phyloP scores from a whole-genome alignment of 2,329 filamentous ascomycete genomes.

The Epichloe typhina region DNA sequence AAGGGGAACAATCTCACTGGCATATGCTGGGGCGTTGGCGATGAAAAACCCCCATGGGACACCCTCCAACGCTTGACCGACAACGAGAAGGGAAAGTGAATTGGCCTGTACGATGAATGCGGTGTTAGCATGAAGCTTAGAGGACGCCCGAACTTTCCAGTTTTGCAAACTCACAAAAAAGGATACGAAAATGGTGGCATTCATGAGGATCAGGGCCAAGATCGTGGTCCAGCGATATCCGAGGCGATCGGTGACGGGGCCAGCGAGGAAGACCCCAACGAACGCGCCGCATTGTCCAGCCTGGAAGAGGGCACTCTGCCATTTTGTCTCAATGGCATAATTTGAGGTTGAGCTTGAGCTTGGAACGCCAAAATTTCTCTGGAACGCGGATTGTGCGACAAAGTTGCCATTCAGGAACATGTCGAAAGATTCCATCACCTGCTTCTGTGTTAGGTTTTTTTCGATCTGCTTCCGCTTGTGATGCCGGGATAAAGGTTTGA shows the following conservation, averaged over 20 bases:
- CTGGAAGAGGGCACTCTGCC: slow-evolving; percentile 25
- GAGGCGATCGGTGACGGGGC: slow-evolving; percentile 23
- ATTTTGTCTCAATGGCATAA: slow-evolving; percentile 24
- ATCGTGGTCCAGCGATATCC: slow-evolving; percentile 26
- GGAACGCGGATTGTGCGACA: slow-evolving; percentile 27
- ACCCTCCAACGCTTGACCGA: slow-evolving; percentile 43
- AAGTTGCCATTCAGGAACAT: slow-evolving; percentile 35
- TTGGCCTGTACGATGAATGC: slow-evolving; percentile 6
- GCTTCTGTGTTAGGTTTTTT: neutral
- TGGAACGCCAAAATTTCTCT: slow-evolving; percentile 22
- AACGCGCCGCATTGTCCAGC: slow-evolving; percentile 22
- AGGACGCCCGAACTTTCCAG: no score
- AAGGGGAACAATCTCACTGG: slow-evolving; percentile 45
- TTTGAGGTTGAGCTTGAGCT: neutral
- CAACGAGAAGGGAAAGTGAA: slow-evolving; percentile 29
- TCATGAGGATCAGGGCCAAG: slow-evolving; percentile 23
- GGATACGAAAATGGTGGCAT: slow-evolving; percentile 31
- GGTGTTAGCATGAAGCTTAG: neutral
- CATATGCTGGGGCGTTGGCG: slow-evolving; percentile 48
- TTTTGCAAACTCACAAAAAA: slow-evolving; percentile 31
- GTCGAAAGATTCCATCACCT: slow-evolving; percentile 38
- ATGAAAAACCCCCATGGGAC: slow-evolving; percentile 51
- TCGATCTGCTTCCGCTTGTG: no score
- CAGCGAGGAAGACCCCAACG: slow-evolving; percentile 23
- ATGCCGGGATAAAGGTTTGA: no score